Percentiles rank a stretch among this genome's conserved stretches.
phyloP scores from a whole-genome alignment of 257 asterid species.

The Galeopsis tetrahit region DNA sequence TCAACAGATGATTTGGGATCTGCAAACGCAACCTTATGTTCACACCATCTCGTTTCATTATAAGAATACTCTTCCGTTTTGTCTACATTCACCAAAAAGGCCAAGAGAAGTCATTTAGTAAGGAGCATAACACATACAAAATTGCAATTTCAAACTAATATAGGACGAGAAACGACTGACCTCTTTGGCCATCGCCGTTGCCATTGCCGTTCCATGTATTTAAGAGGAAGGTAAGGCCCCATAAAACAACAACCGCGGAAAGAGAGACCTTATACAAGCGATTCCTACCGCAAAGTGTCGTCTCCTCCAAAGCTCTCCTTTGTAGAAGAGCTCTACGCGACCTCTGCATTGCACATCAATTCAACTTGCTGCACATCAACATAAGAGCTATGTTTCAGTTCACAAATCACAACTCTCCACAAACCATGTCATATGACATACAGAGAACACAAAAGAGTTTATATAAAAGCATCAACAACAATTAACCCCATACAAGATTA shows the following conservation, averaged over 20 bases:
- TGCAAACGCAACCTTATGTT: constrained; percentile 40
- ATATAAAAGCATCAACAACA: constrained; percentile 1
- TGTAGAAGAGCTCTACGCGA: constrained; percentile 94
- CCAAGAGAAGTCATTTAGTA: constrained; percentile 25
- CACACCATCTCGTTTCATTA: constrained; percentile 51
- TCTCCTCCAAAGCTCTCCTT: constrained; percentile 77
- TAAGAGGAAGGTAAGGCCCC: constrained; percentile 81
- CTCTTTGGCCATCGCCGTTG: constrained; percentile 69
- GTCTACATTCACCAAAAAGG: constrained; percentile 45
- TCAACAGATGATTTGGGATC: constrained; percentile 37
- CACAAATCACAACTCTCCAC: constrained; percentile 5
- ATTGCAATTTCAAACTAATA: background rate
- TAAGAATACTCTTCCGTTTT: constrained; percentile 50
- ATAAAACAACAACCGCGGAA: constrained; percentile 58
- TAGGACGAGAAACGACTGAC: constrained; percentile 41
- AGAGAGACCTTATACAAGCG: constrained; percentile 71
- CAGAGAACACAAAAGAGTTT: constrained; percentile 1
- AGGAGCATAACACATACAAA: constrained; percentile 20
- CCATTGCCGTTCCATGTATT: constrained; percentile 78
- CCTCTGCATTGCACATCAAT: constrained; percentile 93
- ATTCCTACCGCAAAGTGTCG: constrained; percentile 50
- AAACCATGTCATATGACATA: constrained; percentile 10
- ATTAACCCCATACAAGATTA: constrained; percentile 4
- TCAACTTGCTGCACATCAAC: constrained; percentile 43
- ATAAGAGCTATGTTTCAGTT: background rate